Evolutionary conservation across 2,329 filamentous ascomycete genomes (phyloP), one percentile per base, ranked within the genome.

Genomic region (Exophiala aquamarina): DNA sequence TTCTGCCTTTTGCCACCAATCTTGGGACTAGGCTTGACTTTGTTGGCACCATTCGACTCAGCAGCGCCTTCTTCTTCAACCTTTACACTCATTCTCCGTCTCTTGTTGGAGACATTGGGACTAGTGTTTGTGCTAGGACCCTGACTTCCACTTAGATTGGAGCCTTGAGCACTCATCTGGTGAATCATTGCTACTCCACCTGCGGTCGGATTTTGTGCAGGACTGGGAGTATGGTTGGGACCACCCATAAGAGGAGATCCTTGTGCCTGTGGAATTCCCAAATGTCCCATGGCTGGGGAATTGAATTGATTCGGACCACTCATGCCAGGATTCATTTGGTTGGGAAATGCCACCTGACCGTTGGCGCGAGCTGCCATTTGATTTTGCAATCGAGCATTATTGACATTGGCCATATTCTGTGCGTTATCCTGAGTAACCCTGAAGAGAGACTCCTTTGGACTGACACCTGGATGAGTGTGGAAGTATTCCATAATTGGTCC

Each of bases 91-190:
- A 74, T 66, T 50, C 81, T 70, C 50, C 81, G 74, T 49, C 77
- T 70, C 65, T 84, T 84, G 57, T 62, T 63, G 38, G 69, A 75
- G 34, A 81, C 74, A 56, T 79, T 82, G 2, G 81, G 81, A 55
- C 81, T 84, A 4, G 81, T 82, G 55, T 80, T 83, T 23, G 79
- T 78, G 58, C 78, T 82, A 7, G 75, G 71, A 3, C 71, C 74
- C 54, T 69, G 64, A 45, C 60, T 66, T 42, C 62, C 77, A 63
- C 73, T 79, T 11, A 69, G 65, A 54, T 74, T 78, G n/a, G 75
- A 74, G 37, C 74, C 75, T 59, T 76, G 74, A 53, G 79, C 78
- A 59, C 70, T 79, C 61, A 74, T 76, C 59, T 81, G 78, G 37
- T 75, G 72, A 41, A 77, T 70, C 77, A 84, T 82, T 18, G 70